A percentile compares a stretch with the other conserved stretches of the same genome.
These are phyloP conservation scores for Choanephora cucurbitarum DNA, from an alignment of 371 early-diverging fungal species.

Conservation along the genomic window DNA sequence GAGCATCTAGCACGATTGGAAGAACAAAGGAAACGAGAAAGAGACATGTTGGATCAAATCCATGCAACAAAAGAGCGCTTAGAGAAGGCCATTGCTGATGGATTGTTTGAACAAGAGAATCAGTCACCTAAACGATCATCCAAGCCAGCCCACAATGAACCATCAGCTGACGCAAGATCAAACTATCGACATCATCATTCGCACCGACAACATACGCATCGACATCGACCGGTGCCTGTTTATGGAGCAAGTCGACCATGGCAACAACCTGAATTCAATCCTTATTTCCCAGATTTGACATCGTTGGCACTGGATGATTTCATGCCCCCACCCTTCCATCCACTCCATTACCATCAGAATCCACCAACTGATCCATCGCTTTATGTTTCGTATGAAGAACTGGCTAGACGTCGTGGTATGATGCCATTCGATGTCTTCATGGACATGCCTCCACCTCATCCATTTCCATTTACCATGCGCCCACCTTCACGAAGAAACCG, in stretches of 20 bases:
- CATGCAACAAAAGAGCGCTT: conserved; percentile 12
- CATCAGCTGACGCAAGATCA: background rate
- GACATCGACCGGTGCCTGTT: background rate
- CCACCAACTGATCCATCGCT: background rate
- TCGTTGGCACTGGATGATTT: background rate
- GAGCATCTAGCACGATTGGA: conserved; percentile 16
- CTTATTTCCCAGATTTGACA: background rate
- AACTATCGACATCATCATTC: background rate
- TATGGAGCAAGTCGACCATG: too few relatives aligned
- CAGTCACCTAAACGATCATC: background rate
- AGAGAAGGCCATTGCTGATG: conserved; percentile 13
- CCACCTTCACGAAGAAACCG: too few relatives aligned
- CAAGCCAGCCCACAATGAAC: background rate
- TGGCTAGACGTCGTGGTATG: background rate
- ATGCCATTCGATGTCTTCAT: too few relatives aligned
- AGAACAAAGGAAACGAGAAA: conserved; percentile 19
- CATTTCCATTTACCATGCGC: too few relatives aligned
- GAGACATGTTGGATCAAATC: conserved; percentile 19
- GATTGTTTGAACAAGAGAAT: conserved; percentile 4
- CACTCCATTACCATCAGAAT: background rate
- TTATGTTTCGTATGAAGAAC: background rate
- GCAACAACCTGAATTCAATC: background rate
- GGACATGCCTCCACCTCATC: too few relatives aligned
- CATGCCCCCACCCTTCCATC: background rate
- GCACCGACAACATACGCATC: background rate